Percentiles rank a stretch among this genome's conserved stretches.
Conservation (phyloP, 148 eudicot species). For the Silene uniflora region DNA sequence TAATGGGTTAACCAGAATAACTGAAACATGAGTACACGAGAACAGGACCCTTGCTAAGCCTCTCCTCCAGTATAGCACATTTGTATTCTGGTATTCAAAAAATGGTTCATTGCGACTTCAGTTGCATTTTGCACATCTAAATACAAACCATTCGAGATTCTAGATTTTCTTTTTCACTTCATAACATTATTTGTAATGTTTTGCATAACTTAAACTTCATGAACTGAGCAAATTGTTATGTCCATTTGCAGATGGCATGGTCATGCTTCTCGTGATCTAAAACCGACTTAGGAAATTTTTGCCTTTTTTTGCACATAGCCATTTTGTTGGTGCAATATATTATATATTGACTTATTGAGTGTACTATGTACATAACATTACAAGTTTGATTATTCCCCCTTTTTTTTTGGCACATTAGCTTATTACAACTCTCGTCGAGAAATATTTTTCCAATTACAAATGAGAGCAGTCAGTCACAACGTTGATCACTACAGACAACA, state of each 20-base stretch:
- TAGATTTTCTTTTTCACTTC: neutral
- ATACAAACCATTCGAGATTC: neutral
- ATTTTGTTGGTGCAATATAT: slow-evolving; percentile 26
- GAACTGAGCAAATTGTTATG: neutral
- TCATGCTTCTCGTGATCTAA: slow-evolving; percentile 71
- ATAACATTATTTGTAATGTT: neutral
- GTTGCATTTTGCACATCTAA: neutral
- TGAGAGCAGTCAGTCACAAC: neutral
- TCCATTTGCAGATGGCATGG: slow-evolving; percentile 89
- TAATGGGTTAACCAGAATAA: neutral
- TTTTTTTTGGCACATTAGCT: neutral
- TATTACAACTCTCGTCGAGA: neutral
- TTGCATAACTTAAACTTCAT: neutral
- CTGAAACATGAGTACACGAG: neutral
- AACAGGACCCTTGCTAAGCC: neutral
- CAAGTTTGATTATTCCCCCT: slow-evolving; percentile 8
- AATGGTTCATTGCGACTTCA: neutral
- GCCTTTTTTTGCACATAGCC: slow-evolving; percentile 23
- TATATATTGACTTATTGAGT: slow-evolving; percentile 27
- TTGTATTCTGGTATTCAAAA: neutral
- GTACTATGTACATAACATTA: slow-evolving; percentile 56
- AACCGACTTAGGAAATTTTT: slow-evolving; percentile 32
- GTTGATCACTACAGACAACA: neutral
- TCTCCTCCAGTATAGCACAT: neutral
- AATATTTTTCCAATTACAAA: neutral